Evolutionary conservation across 2,329 filamentous ascomycete genomes (phyloP), one percentile per base, ranked within the genome.

Genomic region (Hymenoscyphus scutula): DNA sequence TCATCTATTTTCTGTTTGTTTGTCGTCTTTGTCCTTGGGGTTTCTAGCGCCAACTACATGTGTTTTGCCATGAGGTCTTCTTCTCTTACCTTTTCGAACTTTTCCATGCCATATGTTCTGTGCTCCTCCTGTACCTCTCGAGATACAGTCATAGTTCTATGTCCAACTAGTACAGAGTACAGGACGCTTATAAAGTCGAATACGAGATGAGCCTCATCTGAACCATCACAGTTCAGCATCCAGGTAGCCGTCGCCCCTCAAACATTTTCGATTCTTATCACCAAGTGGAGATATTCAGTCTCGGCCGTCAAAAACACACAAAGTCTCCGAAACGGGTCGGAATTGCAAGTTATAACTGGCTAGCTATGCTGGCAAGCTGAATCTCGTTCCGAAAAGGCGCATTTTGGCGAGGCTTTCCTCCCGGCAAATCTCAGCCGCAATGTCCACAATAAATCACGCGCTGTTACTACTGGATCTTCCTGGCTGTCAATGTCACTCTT

Each of bases 401-500:
- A 48, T 48, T 48, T 34, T 25, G 19, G 41, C 41, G n/a, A 48
- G 41, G 41, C 41, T 48, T 48, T 23, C 41, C 41, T 11, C 19
- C n/a, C 41, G 41, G 41, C 19, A 48, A 23, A 48, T 11, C 19
- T 48, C 41, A 48, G 41, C 41, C 41, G 41, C 41, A 23, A 48
- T 25, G n/a, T 23, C n/a, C 19, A 48, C 41, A 48, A 23, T 19
- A 48, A 48, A 48, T 48, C 41, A 48, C 19, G 8, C n/a, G n/a
- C 41, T 48, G n/a, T 23, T 23, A 19, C 41, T 48, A 7, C 41
- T 34, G 19, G 41, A 48, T 25, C 23, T 48, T 48, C 10, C 41
- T 48, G 41, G 41, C n/a, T 23, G 32, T 48, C 41, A 48, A 48
- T 48, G 41, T 48, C 41, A 48, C 41, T 48, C 41, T 48, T 19